A percentile compares a stretch with the other conserved stretches of the same genome.
Conservation (phyloP, 2,329 filamentous ascomycete species). For the Arachnopeziza araneosa region DNA sequence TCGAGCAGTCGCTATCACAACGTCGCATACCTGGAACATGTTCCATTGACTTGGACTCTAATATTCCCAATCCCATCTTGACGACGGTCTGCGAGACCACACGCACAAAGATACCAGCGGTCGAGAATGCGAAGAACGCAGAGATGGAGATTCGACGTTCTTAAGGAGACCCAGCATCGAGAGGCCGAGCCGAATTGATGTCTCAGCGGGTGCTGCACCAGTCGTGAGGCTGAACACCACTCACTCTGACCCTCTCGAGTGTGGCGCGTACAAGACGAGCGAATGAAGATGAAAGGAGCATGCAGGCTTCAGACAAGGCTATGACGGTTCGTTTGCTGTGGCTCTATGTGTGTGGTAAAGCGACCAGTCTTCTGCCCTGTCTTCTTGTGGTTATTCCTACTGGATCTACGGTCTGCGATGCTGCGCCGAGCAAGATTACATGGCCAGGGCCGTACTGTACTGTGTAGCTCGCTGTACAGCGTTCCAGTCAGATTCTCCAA, state of each 20-base stretch:
- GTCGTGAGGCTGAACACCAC: background rate
- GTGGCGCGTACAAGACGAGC: background rate
- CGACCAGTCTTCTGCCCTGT: too few species aligned
- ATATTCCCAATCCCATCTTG: constrained; percentile 64
- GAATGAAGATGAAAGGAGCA: background rate
- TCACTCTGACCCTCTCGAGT: background rate
- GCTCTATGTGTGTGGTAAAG: too few species aligned
- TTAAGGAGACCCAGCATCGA: background rate
- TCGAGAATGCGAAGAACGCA: background rate
- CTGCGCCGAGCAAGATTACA: too few species aligned
- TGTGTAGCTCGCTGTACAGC: too few species aligned
- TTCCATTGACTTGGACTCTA: constrained; percentile 49
- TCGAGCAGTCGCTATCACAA: background rate
- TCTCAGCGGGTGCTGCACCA: background rate
- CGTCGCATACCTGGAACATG: constrained; percentile 64
- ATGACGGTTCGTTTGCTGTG: too few species aligned
- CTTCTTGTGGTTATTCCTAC: too few species aligned
- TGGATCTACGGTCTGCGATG: too few species aligned
- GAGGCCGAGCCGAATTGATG: background rate
- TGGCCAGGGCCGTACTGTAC: too few species aligned
- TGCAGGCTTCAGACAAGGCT: too few species aligned
- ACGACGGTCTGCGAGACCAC: constrained; percentile 1
- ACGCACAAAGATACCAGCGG: background rate
- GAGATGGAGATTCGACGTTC: background rate
- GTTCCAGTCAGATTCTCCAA: too few species aligned